Conservation (phyloP, 2,329 filamentous ascomycete species). For the Aureobasidium sp. region DNA sequence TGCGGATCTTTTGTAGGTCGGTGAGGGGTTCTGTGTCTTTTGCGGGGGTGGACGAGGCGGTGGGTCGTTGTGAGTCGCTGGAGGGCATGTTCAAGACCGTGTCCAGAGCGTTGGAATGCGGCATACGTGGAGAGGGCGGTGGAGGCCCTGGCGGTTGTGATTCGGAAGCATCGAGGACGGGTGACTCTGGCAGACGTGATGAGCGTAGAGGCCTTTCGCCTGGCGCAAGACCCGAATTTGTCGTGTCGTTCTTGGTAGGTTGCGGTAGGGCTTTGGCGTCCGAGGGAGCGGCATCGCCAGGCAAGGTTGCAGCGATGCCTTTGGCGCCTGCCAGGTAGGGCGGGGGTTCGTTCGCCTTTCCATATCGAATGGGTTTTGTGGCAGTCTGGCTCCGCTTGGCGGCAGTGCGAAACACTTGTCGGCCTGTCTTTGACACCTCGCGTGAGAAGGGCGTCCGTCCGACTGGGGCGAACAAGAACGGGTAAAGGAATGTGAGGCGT, state of each 20-base stretch:
- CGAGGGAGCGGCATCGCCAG: neutral
- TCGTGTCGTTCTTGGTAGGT: slow-evolving; percentile 6
- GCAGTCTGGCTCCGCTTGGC: slow-evolving; percentile 24
- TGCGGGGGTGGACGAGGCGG: neutral
- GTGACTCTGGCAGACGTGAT: slow-evolving; percentile 2
- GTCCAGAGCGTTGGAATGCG: slow-evolving; percentile 32
- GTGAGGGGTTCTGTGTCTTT: slow-evolving; percentile 1
- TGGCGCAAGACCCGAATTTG: neutral
- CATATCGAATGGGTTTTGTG: slow-evolving; percentile 37
- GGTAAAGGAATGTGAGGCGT: slow-evolving; percentile 42
- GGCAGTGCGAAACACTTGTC: slow-evolving; percentile 29
- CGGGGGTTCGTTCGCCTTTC: slow-evolving; percentile 41
- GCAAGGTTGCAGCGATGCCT: neutral
- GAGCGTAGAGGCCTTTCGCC: slow-evolving; percentile 3
- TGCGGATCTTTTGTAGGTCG: slow-evolving; percentile 3
- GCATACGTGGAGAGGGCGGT: slow-evolving; percentile 9
- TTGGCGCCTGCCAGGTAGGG: slow-evolving; percentile 31
- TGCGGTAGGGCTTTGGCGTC: slow-evolving; percentile 19
- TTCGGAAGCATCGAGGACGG: slow-evolving; percentile 15
- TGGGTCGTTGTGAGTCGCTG: slow-evolving; percentile 7
- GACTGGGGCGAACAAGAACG: slow-evolving; percentile 35
- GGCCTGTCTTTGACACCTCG: slow-evolving; percentile 23
- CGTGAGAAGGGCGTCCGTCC: slow-evolving; percentile 23
- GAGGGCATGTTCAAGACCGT: slow-evolving; percentile 37
- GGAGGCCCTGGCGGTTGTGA: slow-evolving; percentile 11